Conservation (phyloP, 2,329 filamentous ascomycete species). For the Grosmannia serpens region DNA sequence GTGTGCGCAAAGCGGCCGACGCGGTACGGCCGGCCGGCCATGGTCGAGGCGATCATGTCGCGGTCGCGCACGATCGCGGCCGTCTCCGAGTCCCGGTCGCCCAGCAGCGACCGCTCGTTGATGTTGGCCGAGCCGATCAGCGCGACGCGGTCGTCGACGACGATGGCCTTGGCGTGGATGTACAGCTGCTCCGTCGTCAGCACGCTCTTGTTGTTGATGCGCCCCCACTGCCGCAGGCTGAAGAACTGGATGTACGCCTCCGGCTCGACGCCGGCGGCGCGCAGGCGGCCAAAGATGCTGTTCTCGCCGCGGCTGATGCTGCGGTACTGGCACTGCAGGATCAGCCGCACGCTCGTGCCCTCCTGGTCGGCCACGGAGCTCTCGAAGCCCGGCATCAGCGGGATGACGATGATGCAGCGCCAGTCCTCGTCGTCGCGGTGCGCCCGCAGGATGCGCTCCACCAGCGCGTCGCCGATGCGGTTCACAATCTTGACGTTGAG, state of each 20-base stretch:
- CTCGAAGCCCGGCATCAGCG: slow-evolving; percentile 96
- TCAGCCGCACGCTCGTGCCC: slow-evolving; percentile 85
- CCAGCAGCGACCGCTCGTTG: slow-evolving; percentile 93
- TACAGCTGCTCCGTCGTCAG: slow-evolving; percentile 94
- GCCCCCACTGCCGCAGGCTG: slow-evolving; percentile 83
- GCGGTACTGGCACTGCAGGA: slow-evolving; percentile 93
- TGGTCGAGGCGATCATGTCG: slow-evolving; percentile 82
- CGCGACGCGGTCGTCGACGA: slow-evolving; percentile 86
- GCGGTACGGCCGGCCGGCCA: slow-evolving; percentile 80
- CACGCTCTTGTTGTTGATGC: slow-evolving; percentile 69
- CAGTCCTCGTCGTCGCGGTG: slow-evolving; percentile 77
- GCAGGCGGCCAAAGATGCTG: slow-evolving; percentile 82
- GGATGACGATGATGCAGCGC: slow-evolving; percentile 82
- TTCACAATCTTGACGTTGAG: slow-evolving; percentile 83
- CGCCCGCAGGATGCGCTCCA: slow-evolving; percentile 80
- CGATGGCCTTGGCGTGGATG: slow-evolving; percentile 93
- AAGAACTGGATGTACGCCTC: slow-evolving; percentile 96
- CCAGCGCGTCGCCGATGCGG: slow-evolving; percentile 85
- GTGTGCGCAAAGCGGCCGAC: slow-evolving; percentile 91
- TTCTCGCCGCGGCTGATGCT: slow-evolving; percentile 89
- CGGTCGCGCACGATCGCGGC: slow-evolving; percentile 86
- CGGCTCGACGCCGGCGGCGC: slow-evolving; percentile 71
- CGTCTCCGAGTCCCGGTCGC: slow-evolving; percentile 81
- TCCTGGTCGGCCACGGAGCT: slow-evolving; percentile 92
- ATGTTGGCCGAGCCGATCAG: slow-evolving; percentile 98